Evolutionary conservation across 768 basidiomycete species (phyloP).

Genomic region (Cystofilobasidium bisporidii): DNA sequence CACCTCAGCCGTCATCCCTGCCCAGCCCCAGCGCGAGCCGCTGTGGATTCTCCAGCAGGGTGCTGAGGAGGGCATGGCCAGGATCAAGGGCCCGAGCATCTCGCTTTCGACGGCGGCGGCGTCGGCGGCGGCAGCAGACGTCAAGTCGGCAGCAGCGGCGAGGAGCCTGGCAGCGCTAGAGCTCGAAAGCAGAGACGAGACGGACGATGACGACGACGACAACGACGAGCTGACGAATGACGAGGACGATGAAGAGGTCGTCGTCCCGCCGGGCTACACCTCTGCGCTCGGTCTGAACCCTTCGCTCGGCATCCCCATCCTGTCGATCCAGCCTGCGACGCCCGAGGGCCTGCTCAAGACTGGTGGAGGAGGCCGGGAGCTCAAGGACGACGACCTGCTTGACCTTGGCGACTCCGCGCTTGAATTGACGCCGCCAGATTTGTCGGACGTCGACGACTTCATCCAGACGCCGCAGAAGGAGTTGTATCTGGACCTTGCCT

Average conservation of each 20-base stretch:
- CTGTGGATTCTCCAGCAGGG: constrained; percentile 22
- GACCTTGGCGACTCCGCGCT: constrained; percentile 8
- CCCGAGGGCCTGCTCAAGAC: constrained; percentile 24
- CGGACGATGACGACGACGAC: constrained; percentile 30
- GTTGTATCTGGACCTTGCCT: constrained; percentile 27
- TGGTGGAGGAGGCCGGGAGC: constrained; percentile 11
- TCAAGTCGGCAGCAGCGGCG: not conserved
- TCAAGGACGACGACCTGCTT: constrained; percentile 4
- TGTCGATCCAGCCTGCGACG: constrained; percentile 25
- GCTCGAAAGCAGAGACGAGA: constrained; percentile 16
- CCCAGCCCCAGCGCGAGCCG: not conserved
- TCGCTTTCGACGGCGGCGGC: not conserved
- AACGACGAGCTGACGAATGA: constrained; percentile 29
- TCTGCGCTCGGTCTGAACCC: constrained; percentile 15
- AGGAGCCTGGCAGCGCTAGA: too few species aligned
- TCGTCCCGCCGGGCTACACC: constrained; percentile 23
- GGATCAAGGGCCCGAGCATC: not conserved
- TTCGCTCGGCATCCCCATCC: constrained; percentile 7
- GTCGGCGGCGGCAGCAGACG: not conserved
- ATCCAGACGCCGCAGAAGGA: constrained; percentile 15
- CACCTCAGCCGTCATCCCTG: constrained; percentile 1
- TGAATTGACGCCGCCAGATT: not conserved
- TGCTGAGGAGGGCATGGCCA: constrained; percentile 22
- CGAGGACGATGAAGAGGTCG: constrained; percentile 26
- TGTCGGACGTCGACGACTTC: not conserved